Base-by-base conservation (phyloP, 306 rosid species). In the Glycine soja region DNA sequence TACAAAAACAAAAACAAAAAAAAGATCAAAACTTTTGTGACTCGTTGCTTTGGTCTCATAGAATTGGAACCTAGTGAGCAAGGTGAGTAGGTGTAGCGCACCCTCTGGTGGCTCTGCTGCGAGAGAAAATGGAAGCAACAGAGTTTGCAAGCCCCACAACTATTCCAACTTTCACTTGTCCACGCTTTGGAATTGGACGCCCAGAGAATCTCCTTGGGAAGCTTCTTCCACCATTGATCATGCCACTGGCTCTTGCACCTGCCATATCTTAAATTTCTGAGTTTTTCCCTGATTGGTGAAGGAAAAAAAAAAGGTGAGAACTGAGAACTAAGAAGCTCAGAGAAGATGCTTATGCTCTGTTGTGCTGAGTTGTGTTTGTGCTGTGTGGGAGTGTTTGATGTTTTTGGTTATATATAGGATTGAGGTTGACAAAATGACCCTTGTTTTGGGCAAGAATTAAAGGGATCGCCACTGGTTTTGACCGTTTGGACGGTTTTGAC, bases 131-230 rank as follows among this genome's bases (percentile, higher is more conserved):
- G 14, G 96, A 94, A 72, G 84, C 92, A n/a, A 94, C 85, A 11
- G 97, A 88, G 74, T 82, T 87, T 4, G 96, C 97, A 3, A 94
- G 77, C 0, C 89, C 88, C 8, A 87, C 86, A 32, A 92, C 88
- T 1, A 92, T 90, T 53, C 86, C 90, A 65, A 84, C 13, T 78
- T 91, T 94, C 36, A 94, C 94, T 46, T 88, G 92, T 47, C 97
- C 97, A 47, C 97, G 70, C 86, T 72, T 89, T 4, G 97, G 97
- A 84, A 88, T 87, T 38, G 79, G 90, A 62, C 93, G 91, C 36
- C 88, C 83, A 0, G 85, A 45, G 76, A 3, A 9, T 70, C 89
- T 79, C 32, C 75, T 59, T 0, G 83, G 75, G 8, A 56, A 52
- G 38, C 62, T 82, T 45, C 86, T 83, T 54, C 88, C 84, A 7